These are phyloP conservation scores for Bipolaris sorokiniana DNA, from an alignment of 2,329 filamentous ascomycete genomes.

Conservation along the genomic window DNA sequence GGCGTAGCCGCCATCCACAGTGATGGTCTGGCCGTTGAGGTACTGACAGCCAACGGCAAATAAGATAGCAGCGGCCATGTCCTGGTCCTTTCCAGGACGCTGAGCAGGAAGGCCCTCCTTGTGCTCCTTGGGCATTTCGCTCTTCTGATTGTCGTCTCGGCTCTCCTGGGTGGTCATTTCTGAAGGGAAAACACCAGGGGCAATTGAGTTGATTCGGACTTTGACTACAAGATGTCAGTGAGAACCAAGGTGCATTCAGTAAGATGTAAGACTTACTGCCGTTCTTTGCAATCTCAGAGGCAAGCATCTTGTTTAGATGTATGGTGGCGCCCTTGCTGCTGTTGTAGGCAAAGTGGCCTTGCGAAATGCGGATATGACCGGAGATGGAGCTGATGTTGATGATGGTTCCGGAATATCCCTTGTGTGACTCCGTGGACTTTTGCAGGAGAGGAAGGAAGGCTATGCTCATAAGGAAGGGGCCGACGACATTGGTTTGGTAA, in stretches of 20 bases:
- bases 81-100: constrained; percentile 62
- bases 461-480: constrained; percentile 56
- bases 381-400: constrained; percentile 57
- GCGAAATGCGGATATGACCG: constrained; percentile 54
- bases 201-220: constrained; percentile 61
- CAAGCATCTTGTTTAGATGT: constrained; percentile 63
- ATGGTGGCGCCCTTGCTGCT: constrained; percentile 59
- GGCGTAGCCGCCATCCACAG: constrained; percentile 62
- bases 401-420: constrained; percentile 53
- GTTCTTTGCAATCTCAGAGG: constrained; percentile 59
- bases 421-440: constrained; percentile 50
- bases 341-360: constrained; percentile 58
- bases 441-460: constrained; percentile 56
- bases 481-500: constrained; percentile 56
- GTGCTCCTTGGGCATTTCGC: constrained; percentile 59
- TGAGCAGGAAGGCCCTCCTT: constrained; percentile 59
- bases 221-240: background rate
- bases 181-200: constrained; percentile 63
- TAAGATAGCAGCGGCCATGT: constrained; percentile 64
- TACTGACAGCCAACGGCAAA: constrained; percentile 60
- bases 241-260: background rate
- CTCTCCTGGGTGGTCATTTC: constrained; percentile 64
- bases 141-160: constrained; percentile 60
- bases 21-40: constrained; percentile 56
- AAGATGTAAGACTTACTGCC: constrained; percentile 50